phyloP scores from a whole-genome alignment of 2,329 filamentous ascomycete species.

The Aaosphaeria pasadenensis region DNA sequence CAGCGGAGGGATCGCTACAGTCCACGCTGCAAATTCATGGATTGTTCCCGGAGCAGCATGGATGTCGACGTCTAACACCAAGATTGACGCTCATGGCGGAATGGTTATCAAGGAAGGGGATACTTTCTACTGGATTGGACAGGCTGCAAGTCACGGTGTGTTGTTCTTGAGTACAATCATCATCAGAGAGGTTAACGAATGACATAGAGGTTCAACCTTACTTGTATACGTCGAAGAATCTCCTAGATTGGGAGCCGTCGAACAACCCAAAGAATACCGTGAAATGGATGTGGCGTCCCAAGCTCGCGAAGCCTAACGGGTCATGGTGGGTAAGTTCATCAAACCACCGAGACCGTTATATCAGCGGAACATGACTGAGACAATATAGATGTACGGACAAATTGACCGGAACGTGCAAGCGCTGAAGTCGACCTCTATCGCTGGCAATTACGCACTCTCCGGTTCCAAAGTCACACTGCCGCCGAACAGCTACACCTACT shows the following conservation, averaged over 20 bases:
- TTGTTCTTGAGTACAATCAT: not conserved
- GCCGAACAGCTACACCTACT: conserved; percentile 38
- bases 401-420: conserved; percentile 40
- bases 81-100: conserved; percentile 43
- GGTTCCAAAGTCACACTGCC: conserved; percentile 35
- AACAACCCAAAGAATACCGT: conserved; percentile 35
- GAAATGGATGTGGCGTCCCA: conserved; percentile 41
- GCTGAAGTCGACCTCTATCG: conserved; percentile 29
- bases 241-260: conserved; percentile 36
- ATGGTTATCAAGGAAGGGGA: conserved; percentile 35
- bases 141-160: conserved; percentile 33
- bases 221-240: conserved; percentile 41
- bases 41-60: conserved; percentile 41
- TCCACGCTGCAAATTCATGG: conserved; percentile 26
- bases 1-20: not conserved
- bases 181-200: not conserved
- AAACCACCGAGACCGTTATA: no score
- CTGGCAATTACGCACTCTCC: conserved; percentile 29
- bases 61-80: conserved; percentile 38
- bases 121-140: conserved; percentile 43
- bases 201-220: conserved; percentile 32
- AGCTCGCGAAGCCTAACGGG: conserved; percentile 42
- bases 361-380: no score
- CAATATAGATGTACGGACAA: conserved; percentile 37
- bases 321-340: conserved; percentile 31